phyloP scores from a whole-genome alignment of 805 yeast species.

The Wickerhamiella azymoides region DNA sequence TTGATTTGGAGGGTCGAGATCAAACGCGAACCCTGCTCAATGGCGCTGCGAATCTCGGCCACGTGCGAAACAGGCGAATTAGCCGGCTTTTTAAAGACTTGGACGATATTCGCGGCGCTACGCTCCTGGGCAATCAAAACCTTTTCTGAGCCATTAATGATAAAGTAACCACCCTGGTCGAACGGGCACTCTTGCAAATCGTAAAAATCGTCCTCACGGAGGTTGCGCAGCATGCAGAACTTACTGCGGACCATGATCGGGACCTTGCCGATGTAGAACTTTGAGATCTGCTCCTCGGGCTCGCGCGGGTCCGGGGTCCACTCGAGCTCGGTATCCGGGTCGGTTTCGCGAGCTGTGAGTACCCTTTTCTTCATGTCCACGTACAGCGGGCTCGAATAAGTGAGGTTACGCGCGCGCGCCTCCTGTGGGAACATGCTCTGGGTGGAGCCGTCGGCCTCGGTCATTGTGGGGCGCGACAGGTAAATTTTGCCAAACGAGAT shows the following conservation, averaged over 20 bases:
- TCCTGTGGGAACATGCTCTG: slow-evolving; percentile 97
- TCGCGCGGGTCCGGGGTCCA: slow-evolving; percentile 48
- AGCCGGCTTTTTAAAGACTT: slow-evolving; percentile 94
- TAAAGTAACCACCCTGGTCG: slow-evolving; percentile 99
- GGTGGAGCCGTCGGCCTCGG: slow-evolving; percentile 99
- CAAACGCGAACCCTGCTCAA: slow-evolving; percentile 93
- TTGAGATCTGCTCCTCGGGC: slow-evolving; percentile 58
- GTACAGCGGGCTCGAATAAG: slow-evolving; percentile 90
- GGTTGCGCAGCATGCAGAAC: slow-evolving; percentile 82
- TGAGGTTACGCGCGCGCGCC: slow-evolving; percentile 88
- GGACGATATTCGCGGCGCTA: slow-evolving; percentile 96
- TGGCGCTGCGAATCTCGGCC: slow-evolving; percentile 92
- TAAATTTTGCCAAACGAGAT: slow-evolving; percentile 96
- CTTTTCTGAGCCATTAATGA: slow-evolving; percentile 96
- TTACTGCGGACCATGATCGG: slow-evolving; percentile 97
- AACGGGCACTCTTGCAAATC: slow-evolving; percentile 96
- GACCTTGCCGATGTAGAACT: slow-evolving; percentile 88
- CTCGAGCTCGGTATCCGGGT: slow-evolving; percentile 31
- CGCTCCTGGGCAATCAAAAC: slow-evolving; percentile 98
- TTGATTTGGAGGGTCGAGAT: slow-evolving; percentile 91
- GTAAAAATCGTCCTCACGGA: slow-evolving; percentile 85
- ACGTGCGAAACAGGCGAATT: slow-evolving; percentile 92
- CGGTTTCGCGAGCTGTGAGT: slow-evolving; percentile 27
- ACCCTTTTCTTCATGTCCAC: slow-evolving; percentile 92
- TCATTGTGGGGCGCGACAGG: slow-evolving; percentile 92